Percentiles rank a stretch among this genome's conserved stretches.
phyloP scores from a whole-genome alignment of 495 filamentous ascomycete genomes.

The Xylaria flabelliformis region DNA sequence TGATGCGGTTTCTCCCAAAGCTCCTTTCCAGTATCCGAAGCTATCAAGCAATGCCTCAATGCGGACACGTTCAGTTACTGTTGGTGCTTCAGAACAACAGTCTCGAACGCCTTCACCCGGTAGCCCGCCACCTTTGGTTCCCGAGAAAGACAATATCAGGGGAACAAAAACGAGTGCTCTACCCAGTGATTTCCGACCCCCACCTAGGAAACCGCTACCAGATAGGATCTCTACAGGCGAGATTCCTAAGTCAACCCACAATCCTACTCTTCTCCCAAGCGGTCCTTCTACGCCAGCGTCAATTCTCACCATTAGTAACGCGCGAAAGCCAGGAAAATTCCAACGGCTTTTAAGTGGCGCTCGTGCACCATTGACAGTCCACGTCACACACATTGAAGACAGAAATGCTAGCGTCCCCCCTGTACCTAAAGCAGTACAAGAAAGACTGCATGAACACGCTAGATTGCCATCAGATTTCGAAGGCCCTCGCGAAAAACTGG shows the following conservation, averaged over 20 bases:
- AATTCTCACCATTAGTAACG: slow-evolving; percentile 41
- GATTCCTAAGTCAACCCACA: background rate
- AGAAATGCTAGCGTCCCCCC: slow-evolving; percentile 39
- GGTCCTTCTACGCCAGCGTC: slow-evolving; percentile 2
- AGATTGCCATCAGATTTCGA: slow-evolving; percentile 40
- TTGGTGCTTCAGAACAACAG: background rate
- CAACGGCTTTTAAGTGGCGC: slow-evolving; percentile 49
- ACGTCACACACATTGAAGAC: slow-evolving; percentile 41
- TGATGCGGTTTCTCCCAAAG: background rate
- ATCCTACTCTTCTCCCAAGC: background rate
- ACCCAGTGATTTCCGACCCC: background rate
- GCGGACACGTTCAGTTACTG: background rate
- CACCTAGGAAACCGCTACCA: background rate
- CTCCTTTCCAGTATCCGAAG: background rate
- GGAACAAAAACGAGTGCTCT: background rate
- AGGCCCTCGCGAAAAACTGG: slow-evolving; percentile 42
- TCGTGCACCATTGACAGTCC: slow-evolving; percentile 39
- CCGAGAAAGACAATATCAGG: background rate
- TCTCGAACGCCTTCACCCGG: background rate
- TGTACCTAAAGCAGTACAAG: slow-evolving; percentile 43
- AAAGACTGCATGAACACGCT: slow-evolving; percentile 44
- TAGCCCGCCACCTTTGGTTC: background rate
- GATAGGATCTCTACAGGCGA: background rate
- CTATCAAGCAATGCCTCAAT: background rate
- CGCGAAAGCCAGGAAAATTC: slow-evolving; percentile 46